Conservation (phyloP, 1,284 basidiomycete species). For the Ganoderma lingzhi region DNA sequence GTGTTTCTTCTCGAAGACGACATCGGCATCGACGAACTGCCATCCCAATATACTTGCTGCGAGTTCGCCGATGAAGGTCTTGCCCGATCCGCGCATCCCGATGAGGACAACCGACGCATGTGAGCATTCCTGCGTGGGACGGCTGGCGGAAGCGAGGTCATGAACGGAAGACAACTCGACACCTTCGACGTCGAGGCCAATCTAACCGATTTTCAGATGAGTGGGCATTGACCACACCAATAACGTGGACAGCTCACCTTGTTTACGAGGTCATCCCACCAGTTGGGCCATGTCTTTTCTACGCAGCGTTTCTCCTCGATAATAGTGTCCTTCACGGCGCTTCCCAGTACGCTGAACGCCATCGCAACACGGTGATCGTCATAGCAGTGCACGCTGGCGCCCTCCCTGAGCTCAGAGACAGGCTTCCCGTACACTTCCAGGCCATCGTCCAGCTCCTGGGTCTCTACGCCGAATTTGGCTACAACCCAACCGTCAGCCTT, state of each 20-base stretch:
- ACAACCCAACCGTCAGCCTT: conserved; percentile 20
- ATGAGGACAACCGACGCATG: conserved; percentile 85
- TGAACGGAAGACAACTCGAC: conserved; percentile 71
- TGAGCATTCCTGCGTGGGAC: conserved; percentile 47
- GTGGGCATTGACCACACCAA: conserved; percentile 6
- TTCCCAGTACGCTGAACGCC: conserved; percentile 93
- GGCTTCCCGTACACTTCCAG: conserved; percentile 89
- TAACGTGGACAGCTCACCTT: conserved; percentile 61
- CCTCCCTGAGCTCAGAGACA: conserved; percentile 66
- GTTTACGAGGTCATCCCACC: conserved; percentile 98
- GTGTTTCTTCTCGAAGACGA: conserved; percentile 76
- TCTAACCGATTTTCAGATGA: conserved; percentile 52
- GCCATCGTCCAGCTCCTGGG: conserved; percentile 93
- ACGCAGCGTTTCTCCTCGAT: conserved; percentile 98
- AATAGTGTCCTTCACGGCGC: conserved; percentile 78
- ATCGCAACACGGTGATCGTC: conserved; percentile 99
- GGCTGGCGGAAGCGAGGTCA: conserved; percentile 52
- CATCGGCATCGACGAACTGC: conserved; percentile 90
- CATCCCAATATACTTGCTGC: conserved; percentile 82
- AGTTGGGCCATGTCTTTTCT: conserved; percentile 99
- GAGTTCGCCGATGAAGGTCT: conserved; percentile 88
- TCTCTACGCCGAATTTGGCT: conserved; percentile 97
- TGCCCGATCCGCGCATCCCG: conserved; percentile 98
- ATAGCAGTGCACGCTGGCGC: conserved; percentile 91
- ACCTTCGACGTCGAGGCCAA: conserved; percentile 90